phyloP scores from a whole-genome alignment of 805 yeast species.

The Suhomyces sp. region DNA sequence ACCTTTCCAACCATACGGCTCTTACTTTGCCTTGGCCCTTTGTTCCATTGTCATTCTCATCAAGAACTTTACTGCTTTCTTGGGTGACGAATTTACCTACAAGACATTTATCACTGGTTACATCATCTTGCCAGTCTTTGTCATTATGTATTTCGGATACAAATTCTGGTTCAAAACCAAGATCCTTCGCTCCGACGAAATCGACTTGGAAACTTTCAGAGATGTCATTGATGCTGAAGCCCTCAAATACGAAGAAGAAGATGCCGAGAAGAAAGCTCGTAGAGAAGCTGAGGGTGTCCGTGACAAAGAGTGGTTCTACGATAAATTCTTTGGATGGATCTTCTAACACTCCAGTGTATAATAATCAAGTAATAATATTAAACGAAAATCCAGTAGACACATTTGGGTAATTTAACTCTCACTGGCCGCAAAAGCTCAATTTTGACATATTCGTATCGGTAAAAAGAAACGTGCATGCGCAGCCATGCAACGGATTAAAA shows the following conservation, averaged over 20 bases:
- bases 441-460: not conserved
- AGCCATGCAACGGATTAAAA: not conserved
- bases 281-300: conserved; percentile 40
- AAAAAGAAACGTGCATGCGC: not conserved
- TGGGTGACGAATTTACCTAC: conserved; percentile 54
- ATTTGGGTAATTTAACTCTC: not conserved
- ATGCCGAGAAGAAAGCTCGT: conserved; percentile 22
- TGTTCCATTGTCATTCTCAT: conserved; percentile 56
- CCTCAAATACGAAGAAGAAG: conserved; percentile 26
- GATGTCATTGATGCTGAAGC: conserved; percentile 50
- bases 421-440: not conserved
- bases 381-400: no score
- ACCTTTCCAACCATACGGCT: conserved; percentile 67
- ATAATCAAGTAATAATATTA: not conserved
- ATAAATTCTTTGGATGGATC: conserved; percentile 47
- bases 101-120: conserved; percentile 74
- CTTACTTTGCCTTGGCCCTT: conserved; percentile 53
- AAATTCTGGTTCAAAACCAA: conserved; percentile 53
- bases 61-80: conserved; percentile 72
- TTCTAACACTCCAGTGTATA: conserved; percentile 25
- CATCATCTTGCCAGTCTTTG: conserved; percentile 66
- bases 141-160: conserved; percentile 55
- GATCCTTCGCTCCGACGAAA: conserved; percentile 50
- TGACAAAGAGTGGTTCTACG: conserved; percentile 47
- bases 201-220: conserved; percentile 57